Conservation (phyloP, 2,329 filamentous ascomycete genomes). For the Pleochaeta shiraiana region DNA sequence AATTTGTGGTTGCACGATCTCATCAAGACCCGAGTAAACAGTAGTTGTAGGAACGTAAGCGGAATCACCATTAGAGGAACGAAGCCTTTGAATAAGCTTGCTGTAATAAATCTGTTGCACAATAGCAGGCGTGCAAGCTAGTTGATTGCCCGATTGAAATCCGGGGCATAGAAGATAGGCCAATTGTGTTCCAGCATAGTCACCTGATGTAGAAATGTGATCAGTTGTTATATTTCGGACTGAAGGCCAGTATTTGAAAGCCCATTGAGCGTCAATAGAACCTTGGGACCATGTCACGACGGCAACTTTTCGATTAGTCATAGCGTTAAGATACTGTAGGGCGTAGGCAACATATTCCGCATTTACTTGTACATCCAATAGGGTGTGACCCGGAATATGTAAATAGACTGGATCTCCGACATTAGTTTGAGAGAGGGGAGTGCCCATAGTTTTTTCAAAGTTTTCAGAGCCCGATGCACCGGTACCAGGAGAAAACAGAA, state of each 20-base stretch:
- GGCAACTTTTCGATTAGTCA: slow-evolving; percentile 20
- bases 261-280: slow-evolving; percentile 32
- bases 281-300: slow-evolving; percentile 35
- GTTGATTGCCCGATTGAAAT: slow-evolving; percentile 5
- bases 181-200: slow-evolving; percentile 28
- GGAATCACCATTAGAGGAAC: slow-evolving; percentile 25
- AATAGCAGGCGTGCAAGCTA: slow-evolving; percentile 21
- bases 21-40: slow-evolving; percentile 27
- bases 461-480: slow-evolving; percentile 24
- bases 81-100: slow-evolving; percentile 23
- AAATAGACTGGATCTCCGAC: slow-evolving; percentile 31
- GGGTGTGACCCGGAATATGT: slow-evolving; percentile 27
- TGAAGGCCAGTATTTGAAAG: slow-evolving; percentile 33
- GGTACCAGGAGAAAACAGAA: slow-evolving; percentile 32
- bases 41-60: slow-evolving; percentile 33
- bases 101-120: slow-evolving; percentile 26
- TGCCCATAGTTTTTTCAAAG: slow-evolving; percentile 23
- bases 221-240: slow-evolving; percentile 25
- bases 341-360: slow-evolving; percentile 34
- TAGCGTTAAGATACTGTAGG: slow-evolving; percentile 30
- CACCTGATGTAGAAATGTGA: slow-evolving; percentile 29
- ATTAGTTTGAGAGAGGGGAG: slow-evolving; percentile 22
- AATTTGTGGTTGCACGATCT: slow-evolving; percentile 29
- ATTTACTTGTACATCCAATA: slow-evolving; percentile 28
- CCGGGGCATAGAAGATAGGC: slow-evolving; percentile 16